These are phyloP conservation scores for Plasmodium knowlesi DNA, from an alignment of 169 alveolate genomes.

Conservation along the genomic window DNA sequence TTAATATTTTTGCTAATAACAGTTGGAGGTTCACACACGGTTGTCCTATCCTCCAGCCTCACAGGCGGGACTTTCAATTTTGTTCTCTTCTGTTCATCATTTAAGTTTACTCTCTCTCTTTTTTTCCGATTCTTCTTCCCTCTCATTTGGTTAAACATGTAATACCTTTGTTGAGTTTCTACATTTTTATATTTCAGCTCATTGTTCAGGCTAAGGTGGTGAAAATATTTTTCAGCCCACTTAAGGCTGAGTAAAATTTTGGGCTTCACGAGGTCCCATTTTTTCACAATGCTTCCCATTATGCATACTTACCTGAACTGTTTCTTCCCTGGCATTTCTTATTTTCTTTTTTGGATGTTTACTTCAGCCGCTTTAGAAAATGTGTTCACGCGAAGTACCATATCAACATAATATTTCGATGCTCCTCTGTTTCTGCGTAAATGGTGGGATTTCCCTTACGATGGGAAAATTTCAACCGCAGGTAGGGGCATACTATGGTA, in stretches of 20 bases:
- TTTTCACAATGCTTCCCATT: slow-evolving; percentile 5
- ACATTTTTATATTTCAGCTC: slow-evolving; percentile 24
- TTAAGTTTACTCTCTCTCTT: slow-evolving; percentile 60
- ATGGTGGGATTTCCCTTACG: background rate
- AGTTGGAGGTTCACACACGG: slow-evolving; percentile 85
- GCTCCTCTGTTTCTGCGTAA: background rate
- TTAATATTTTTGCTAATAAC: slow-evolving; percentile 85
- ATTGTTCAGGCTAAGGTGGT: background rate
- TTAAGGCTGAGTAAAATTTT: background rate
- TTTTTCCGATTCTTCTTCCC: slow-evolving; percentile 68
- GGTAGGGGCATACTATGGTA: background rate
- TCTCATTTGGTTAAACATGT: slow-evolving; percentile 55
- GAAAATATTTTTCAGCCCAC: background rate
- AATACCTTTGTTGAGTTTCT: slow-evolving; percentile 14
- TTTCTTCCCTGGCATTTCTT: background rate
- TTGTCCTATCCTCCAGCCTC: slow-evolving; percentile 85
- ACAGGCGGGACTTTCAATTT: slow-evolving; percentile 69
- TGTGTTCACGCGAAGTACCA: background rate
- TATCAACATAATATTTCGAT: background rate
- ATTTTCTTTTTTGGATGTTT: slow-evolving; percentile 1
- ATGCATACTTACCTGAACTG: background rate
- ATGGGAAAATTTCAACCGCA: background rate
- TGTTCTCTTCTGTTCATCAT: slow-evolving; percentile 47
- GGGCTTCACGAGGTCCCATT: slow-evolving; percentile 26
- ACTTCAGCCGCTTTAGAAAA: background rate